Conservation (phyloP, 768 basidiomycete genomes). For the Cystobasidium ongulense region DNA sequence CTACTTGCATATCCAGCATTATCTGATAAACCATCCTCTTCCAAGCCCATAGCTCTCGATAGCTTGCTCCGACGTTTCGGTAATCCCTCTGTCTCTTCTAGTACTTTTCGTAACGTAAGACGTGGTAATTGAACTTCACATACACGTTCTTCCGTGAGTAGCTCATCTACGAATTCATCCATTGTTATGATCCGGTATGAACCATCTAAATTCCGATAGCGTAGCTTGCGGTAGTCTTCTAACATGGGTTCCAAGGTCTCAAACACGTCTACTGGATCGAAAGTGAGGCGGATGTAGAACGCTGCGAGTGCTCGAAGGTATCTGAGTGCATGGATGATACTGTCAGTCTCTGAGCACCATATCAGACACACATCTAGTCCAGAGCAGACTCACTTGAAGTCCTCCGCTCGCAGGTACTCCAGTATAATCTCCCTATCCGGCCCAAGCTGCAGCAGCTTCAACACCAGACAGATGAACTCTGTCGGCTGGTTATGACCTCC, state of each 20-base stretch:
- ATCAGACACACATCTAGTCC: background rate
- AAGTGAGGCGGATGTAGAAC: conserved; percentile 91
- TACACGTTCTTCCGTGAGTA: conserved; percentile 79
- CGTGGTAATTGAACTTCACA: conserved; percentile 95
- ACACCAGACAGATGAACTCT: conserved; percentile 78
- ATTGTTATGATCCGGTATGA: conserved; percentile 72
- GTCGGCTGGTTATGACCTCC: conserved; percentile 82
- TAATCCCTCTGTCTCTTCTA: conserved; percentile 88
- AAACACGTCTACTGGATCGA: conserved; percentile 78
- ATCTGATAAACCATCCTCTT: conserved; percentile 19
- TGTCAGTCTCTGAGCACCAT: conserved; percentile 28
- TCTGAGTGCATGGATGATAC: conserved; percentile 52
- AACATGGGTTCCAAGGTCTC: conserved; percentile 87
- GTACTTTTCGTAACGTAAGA: conserved; percentile 67
- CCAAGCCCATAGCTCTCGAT: conserved; percentile 62
- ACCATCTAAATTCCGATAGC: conserved; percentile 71
- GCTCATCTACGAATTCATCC: conserved; percentile 79
- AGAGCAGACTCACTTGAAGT: conserved; percentile 82
- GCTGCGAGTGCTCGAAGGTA: conserved; percentile 88
- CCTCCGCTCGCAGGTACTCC: conserved; percentile 90
- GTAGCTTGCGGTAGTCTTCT: conserved; percentile 85
- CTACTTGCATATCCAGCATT: background rate
- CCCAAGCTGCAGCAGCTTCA: conserved; percentile 93
- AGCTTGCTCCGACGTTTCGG: conserved; percentile 74
- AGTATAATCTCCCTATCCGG: conserved; percentile 95